phyloP scores from a whole-genome alignment of 495 filamentous ascomycete species.

The Chaetomidium leptoderma region DNA sequence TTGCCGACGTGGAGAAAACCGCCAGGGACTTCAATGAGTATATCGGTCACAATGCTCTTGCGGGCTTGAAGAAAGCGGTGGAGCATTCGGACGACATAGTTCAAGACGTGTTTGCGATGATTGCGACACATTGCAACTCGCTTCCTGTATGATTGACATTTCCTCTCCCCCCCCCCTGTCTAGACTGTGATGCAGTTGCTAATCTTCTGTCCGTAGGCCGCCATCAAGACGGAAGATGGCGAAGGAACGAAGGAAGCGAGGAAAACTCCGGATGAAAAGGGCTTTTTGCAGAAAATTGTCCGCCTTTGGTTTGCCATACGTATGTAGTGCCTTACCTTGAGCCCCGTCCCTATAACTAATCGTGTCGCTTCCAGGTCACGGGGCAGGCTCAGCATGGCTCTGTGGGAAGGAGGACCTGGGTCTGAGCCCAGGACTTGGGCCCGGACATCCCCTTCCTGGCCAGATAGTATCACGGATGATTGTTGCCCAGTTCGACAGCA shows the following conservation, averaged over 20 bases:
- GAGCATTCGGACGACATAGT: slow-evolving; percentile 18
- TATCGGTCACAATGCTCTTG: slow-evolving; percentile 27
- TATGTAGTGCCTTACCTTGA: slow-evolving; percentile 22
- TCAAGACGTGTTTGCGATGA: slow-evolving; percentile 24
- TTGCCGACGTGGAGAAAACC: slow-evolving; percentile 33
- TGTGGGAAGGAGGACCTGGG: slow-evolving; percentile 33
- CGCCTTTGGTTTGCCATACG: slow-evolving; percentile 42
- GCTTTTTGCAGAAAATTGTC: slow-evolving; percentile 32
- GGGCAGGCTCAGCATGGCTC: slow-evolving; percentile 38
- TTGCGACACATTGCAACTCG: slow-evolving; percentile 16
- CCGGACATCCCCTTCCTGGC: slow-evolving; percentile 23
- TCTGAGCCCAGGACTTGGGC: slow-evolving; percentile 24
- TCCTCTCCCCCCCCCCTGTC: too few species aligned
- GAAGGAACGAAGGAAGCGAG: background rate
- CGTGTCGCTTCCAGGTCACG: slow-evolving; percentile 13
- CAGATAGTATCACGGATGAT: slow-evolving; percentile 43
- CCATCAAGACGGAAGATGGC: background rate
- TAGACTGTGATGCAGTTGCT: background rate
- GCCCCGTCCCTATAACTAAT: slow-evolving; percentile 6
- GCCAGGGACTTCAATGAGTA: slow-evolving; percentile 33
- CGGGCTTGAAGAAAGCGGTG: slow-evolving; percentile 17
- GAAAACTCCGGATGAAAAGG: slow-evolving; percentile 11
- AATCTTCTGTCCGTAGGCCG: background rate
- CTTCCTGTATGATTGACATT: slow-evolving; percentile 20
- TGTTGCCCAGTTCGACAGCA: slow-evolving; percentile 47